phyloP scores from a whole-genome alignment of 306 rosid species.

The Lablab purpureus region DNA sequence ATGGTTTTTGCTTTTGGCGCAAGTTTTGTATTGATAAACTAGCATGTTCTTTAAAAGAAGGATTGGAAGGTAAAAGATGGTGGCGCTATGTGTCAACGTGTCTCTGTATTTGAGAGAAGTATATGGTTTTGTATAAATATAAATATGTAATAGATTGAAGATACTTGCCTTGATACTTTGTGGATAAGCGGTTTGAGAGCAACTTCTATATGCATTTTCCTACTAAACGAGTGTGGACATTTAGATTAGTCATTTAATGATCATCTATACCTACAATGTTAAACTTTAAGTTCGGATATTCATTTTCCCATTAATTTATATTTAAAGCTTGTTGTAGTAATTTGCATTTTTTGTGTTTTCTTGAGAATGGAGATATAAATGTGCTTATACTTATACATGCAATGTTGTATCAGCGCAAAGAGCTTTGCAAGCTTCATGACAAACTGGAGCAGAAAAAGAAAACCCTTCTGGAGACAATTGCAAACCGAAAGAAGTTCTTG shows the following conservation, averaged over 20 bases:
- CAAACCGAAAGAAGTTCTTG: slow-evolving; percentile 73
- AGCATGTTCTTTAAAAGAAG: neutral
- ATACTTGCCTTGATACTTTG: slow-evolving; percentile 10
- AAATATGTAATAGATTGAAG: neutral
- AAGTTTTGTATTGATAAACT: slow-evolving; percentile 18
- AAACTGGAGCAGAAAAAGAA: slow-evolving; percentile 74
- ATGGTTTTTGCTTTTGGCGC: neutral
- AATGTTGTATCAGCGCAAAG: slow-evolving; percentile 66
- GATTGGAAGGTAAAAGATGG: slow-evolving; percentile 1
- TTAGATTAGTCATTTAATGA: neutral
- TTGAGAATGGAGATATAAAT: neutral
- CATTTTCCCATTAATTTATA: neutral
- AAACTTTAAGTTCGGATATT: neutral
- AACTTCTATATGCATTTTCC: neutral
- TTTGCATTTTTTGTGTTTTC: slow-evolving; percentile 19
- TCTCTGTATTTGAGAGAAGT: neutral
- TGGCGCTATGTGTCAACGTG: neutral
- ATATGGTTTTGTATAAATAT: neutral
- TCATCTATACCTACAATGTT: neutral
- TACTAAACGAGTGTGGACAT: neutral
- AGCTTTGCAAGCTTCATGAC: slow-evolving; percentile 78
- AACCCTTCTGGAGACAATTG: slow-evolving; percentile 69
- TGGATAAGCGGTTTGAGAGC: neutral
- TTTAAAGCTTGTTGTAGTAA: neutral
- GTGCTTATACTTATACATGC: slow-evolving; percentile 9